A percentile compares a stretch with the other conserved stretches of the same genome.
These are phyloP conservation scores for Podila epigama DNA, from an alignment of 192 early-diverging fungal species.

Conservation along the genomic window DNA sequence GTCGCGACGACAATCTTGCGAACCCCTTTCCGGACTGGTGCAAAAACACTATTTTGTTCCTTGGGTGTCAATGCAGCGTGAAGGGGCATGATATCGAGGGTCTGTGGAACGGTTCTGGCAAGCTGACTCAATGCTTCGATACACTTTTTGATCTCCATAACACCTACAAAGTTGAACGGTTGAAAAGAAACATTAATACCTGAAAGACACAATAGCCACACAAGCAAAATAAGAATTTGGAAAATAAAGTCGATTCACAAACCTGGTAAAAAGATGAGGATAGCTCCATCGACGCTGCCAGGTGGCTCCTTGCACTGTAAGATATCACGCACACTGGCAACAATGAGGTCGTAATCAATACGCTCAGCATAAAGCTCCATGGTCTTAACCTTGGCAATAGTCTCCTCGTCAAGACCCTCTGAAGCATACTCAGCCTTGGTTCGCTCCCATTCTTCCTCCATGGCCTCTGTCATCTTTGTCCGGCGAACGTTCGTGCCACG, in stretches of 20 bases:
- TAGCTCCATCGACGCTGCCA: constrained; percentile 53
- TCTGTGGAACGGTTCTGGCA: constrained; percentile 25
- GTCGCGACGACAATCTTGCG: constrained; percentile 79
- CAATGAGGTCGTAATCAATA: constrained; percentile 71
- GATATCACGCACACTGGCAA: constrained; percentile 66
- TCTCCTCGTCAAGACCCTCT: constrained; percentile 49
- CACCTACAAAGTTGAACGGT: too few species aligned
- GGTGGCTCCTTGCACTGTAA: constrained; percentile 55
- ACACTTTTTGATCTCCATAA: constrained; percentile 74
- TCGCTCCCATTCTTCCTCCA: constrained; percentile 51
- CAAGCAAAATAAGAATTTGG: neutral
- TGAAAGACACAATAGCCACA: neutral
- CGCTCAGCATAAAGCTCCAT: constrained; percentile 56
- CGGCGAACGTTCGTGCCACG: constrained; percentile 24
- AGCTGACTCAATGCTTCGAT: constrained; percentile 60
- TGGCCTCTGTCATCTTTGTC: constrained; percentile 41
- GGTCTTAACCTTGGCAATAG: constrained; percentile 41
- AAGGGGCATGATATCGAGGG: constrained; percentile 66
- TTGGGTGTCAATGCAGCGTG: constrained; percentile 73
- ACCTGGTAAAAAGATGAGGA: constrained; percentile 79
- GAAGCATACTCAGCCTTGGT: constrained; percentile 43
- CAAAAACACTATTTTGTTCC: constrained; percentile 75
- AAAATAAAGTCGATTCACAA: neutral
- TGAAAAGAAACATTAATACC: neutral
- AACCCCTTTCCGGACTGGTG: constrained; percentile 51